Evolutionary conservation across 2,329 filamentous ascomycete species (phyloP), one percentile per base, ranked within the genome.

Genomic region (Alternaria sp.): DNA sequence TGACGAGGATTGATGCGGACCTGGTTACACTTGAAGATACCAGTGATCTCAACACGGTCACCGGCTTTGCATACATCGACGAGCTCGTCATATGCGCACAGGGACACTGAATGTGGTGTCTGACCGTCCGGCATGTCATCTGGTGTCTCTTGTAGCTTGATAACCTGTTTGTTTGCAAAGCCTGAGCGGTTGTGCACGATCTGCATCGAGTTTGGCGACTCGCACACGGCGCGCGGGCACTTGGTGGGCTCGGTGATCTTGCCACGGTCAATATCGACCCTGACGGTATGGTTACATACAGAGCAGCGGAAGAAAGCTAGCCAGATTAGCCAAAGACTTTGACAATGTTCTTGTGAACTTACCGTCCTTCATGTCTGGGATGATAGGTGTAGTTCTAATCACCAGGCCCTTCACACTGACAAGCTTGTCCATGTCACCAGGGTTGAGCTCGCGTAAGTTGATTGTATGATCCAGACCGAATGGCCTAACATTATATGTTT

Each of bases 61-160:
- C 95, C 95, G 54, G 95, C 95, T 80, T 97, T 98, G 85, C 95
- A 98, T 58, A 97, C 90, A 81, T 99, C 95, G 1, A 99, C 96
- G 54, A 99, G 84, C 78, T 99, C 95, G 74, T 98, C 94, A 78
- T 99, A 98, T 12, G 94, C 92, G 74, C 94, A 97, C 51, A 99
- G 88, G 0, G 94, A 97, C 27, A 99, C 95, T 0, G 94, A 97
- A 80, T 99, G 95, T 14, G 95, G 95, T 20, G 95, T 99, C 81
- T 99, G 95, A 18, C 95, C 95, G 67, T 97, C 91, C 50, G 95
- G 95, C 18, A 99, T 91, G 38, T 89, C 92, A 78, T 99, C 95
- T 0, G 95, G 95, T 0, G 95, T 99, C 80, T 99, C 95, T 80
- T 99, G 95, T 41, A 99, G 85, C 79, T 99, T 99, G 81, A 99